Evolutionary conservation across 2,329 filamentous ascomycete species (phyloP).

Genomic region (Trichoderma endophyticum): DNA sequence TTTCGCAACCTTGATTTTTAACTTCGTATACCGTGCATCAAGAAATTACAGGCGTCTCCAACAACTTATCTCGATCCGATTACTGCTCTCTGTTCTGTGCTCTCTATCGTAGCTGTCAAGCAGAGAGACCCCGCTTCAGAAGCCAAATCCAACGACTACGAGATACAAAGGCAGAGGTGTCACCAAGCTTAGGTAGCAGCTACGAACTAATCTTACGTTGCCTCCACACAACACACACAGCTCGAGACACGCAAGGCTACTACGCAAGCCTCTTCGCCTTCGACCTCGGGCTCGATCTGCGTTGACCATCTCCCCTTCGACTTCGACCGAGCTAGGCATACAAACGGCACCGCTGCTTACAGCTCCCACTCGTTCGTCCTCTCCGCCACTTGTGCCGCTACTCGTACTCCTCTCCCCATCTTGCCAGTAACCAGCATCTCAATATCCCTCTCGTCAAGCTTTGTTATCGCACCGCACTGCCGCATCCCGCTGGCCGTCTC

Average conservation of each 20-base stretch:
- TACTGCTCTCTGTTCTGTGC: neutral
- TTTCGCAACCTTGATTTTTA: neutral
- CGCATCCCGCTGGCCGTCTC: conserved; percentile 1
- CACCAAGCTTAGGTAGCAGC: conserved; percentile 1
- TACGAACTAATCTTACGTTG: conserved; percentile 1
- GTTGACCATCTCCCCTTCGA: neutral
- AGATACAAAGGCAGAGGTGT: conserved; percentile 4
- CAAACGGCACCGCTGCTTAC: neutral
- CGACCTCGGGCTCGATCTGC: neutral
- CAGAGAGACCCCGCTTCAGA: neutral
- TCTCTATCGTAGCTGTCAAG: neutral
- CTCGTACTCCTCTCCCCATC: neutral
- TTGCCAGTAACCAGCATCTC: neutral
- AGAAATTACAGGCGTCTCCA: neutral
- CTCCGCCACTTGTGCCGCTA: neutral
- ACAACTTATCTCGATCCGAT: neutral
- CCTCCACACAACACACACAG: conserved; percentile 3
- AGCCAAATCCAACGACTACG: neutral
- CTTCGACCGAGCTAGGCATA: neutral
- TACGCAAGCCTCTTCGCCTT: conserved; percentile 7
- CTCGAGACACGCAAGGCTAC: conserved; percentile 9
- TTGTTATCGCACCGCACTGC: conserved; percentile 11
- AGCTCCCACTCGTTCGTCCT: neutral
- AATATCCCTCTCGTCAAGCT: neutral
- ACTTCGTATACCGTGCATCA: neutral